Evolutionary conservation across 1,284 basidiomycete species (phyloP), one percentile per base, ranked within the genome.

Genomic region (Gymnopus androsaceus): DNA sequence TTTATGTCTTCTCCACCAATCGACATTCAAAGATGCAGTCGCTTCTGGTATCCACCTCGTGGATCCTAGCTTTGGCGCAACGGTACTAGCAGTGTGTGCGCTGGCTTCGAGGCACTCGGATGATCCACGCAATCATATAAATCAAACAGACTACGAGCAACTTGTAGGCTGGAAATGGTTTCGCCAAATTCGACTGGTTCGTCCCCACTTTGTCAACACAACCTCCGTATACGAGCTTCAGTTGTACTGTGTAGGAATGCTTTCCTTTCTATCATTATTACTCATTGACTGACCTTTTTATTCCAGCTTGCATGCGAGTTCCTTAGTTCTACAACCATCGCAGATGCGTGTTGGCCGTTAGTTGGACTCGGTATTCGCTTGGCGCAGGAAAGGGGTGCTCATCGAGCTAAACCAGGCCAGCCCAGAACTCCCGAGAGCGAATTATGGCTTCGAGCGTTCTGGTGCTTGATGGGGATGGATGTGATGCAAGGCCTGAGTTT

Each of bases 381-480:
- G 17, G 74, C 75, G 0, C 69, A 73, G 44, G 72, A 72, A 46
- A 65, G 70, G 14, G 70, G 72, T 11, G 69, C 67, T 15, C 71
- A 74, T 45, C 56, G 51, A 14, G 17, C 31, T 9, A 41, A 33
- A 28, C 30, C 36, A 19, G 42, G 45, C 17, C 4, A 44, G 19
- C 46, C 51, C 21, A 59, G 58, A 21, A 62, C 63, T n/a, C 58
- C 62, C 4, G 67, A 79, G 46, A 69, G 76, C 49, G 79, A 82
- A 57, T 66, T 80, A n/a, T 79, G 76, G 67, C 79, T 77, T 61
- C 75, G 82, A 12, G 77, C 77, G 1, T 83, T 82, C 63, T 80
- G 78, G 79, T 63, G 66, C 14, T 64, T 74, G 21, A 63, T 72
- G 8, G 64, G 63, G 17, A 57, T 70, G 17, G 72, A 74, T 53